phyloP scores from a whole-genome alignment of 495 filamentous ascomycete species.

The Penicillium macrosclerotiorum region DNA sequence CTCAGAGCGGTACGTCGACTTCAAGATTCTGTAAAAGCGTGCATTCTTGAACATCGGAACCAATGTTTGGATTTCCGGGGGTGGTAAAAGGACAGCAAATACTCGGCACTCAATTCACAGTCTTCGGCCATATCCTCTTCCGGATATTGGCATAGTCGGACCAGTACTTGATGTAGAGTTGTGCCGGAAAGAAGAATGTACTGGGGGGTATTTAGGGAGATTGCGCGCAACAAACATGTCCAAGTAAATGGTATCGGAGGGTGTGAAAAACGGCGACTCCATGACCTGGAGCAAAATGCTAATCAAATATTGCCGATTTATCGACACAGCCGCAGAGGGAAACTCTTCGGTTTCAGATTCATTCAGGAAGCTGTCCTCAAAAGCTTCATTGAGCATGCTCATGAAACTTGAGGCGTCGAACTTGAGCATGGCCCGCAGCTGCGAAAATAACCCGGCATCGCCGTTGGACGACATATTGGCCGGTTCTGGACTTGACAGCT shows the following conservation, averaged over 20 bases:
- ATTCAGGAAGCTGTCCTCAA: conserved; percentile 92
- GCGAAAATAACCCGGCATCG: conserved; percentile 72
- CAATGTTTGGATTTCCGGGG: conserved; percentile 76
- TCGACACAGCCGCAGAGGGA: conserved; percentile 53
- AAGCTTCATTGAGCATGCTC: conserved; percentile 95
- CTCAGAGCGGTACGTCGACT: conserved; percentile 79
- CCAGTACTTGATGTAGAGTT: conserved; percentile 74
- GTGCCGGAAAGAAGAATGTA: conserved; percentile 89
- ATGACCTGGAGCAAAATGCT: conserved; percentile 89
- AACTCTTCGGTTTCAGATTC: conserved; percentile 46
- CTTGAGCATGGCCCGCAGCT: conserved; percentile 77
- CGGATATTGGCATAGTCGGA: conserved; percentile 81
- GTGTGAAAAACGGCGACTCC: conserved; percentile 65
- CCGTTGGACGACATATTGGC: conserved; percentile 55
- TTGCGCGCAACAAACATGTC: conserved; percentile 98
- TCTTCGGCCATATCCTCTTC: conserved; percentile 81
- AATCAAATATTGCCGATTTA: conserved; percentile 87
- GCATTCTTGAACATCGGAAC: conserved; percentile 77
- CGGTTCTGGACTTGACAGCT: conserved; percentile 54
- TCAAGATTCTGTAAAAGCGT: conserved; percentile 88
- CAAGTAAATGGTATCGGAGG: conserved; percentile 87
- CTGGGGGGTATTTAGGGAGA: conserved; percentile 91
- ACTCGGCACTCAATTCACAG: conserved; percentile 93
- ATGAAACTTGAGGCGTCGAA: conserved; percentile 91
- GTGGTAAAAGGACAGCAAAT: conserved; percentile 88